phyloP scores from a whole-genome alignment of 352 stramenopile genomes.

The Phytopythium litorale region DNA sequence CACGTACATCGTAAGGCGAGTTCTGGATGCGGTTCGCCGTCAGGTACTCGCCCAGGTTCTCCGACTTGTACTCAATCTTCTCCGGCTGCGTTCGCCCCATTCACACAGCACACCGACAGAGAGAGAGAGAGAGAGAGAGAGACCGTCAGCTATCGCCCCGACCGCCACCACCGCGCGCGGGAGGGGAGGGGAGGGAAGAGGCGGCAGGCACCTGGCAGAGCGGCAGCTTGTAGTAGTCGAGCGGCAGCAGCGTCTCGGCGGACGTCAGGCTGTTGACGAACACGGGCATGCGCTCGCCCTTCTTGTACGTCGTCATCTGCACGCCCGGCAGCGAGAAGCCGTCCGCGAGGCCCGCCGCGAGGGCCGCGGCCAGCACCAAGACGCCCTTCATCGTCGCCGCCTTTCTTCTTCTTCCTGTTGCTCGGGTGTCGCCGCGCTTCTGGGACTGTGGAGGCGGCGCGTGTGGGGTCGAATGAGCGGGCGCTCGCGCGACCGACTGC shows the following conservation, averaged over 20 bases:
- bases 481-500: not conserved
- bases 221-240: constrained; percentile 98
- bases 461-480: not conserved
- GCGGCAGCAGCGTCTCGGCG: constrained; percentile 93
- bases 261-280: constrained; percentile 96
- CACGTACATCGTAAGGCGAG: constrained; percentile 90
- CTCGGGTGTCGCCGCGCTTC: not conserved
- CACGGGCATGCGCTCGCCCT: constrained; percentile 81
- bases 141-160: not conserved
- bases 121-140: not conserved
- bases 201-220: constrained; percentile 86
- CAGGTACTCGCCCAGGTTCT: constrained; percentile 99
- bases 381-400: constrained; percentile 15
- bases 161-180: not conserved
- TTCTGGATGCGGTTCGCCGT: constrained; percentile 98
- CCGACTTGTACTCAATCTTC: constrained; percentile 94
- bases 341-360: constrained; percentile 7
- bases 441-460: not conserved
- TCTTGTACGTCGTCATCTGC: constrained; percentile 88
- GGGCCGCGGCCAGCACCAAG: constrained; percentile 19
- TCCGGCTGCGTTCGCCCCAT: constrained; percentile 37
- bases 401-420: not conserved
- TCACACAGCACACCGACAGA: not conserved
- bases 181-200: too few relatives aligned
- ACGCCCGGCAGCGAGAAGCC: constrained; percentile 81